Conservation (phyloP, 2,329 filamentous ascomycete species). For the Xylaria sp. region DNA sequence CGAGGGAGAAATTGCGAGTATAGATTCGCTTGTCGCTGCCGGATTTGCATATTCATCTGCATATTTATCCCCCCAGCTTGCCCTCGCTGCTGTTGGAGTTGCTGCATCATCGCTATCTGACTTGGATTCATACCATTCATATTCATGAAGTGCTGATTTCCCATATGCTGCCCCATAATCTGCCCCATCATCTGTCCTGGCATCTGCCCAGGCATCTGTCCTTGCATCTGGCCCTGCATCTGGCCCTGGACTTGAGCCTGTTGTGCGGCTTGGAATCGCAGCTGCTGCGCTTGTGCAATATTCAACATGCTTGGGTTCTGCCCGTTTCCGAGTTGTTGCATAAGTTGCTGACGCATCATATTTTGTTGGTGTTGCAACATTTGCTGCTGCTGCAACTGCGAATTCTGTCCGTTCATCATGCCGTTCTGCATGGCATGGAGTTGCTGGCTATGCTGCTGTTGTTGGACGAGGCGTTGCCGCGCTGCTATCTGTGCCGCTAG, state of each 20-base stretch:
- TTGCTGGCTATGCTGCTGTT: conserved; percentile 46
- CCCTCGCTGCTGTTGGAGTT: conserved; percentile 34
- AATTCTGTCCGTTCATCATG: conserved; percentile 49
- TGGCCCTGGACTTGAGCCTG: conserved; percentile 45
- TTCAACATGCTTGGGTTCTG: conserved; percentile 53
- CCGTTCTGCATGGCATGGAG: conserved; percentile 48
- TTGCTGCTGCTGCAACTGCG: conserved; percentile 56
- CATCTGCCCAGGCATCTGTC: conserved; percentile 52
- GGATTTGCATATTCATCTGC: conserved; percentile 47
- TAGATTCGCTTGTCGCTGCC: conserved; percentile 52
- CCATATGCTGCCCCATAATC: conserved; percentile 53
- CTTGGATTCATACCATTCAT: conserved; percentile 49
- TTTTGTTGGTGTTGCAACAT: conserved; percentile 55
- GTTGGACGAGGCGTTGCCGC: conserved; percentile 51
- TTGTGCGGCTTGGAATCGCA: conserved; percentile 52
- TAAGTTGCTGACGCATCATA: conserved; percentile 55
- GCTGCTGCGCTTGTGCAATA: conserved; percentile 53
- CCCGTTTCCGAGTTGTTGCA: conserved; percentile 53
- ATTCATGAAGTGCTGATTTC: conserved; percentile 58
- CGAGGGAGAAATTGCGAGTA: conserved; percentile 55
- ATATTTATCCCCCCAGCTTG: conserved; percentile 22
- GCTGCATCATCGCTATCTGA: conserved; percentile 49
- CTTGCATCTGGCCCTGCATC: conserved; percentile 46
- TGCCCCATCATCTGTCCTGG: conserved; percentile 46
- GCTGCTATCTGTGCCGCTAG: conserved; percentile 59